A percentile compares a stretch with the other conserved stretches of the same genome.
Conservation (phyloP, 1,284 basidiomycete genomes). For the Megacollybia platyphylla region DNA sequence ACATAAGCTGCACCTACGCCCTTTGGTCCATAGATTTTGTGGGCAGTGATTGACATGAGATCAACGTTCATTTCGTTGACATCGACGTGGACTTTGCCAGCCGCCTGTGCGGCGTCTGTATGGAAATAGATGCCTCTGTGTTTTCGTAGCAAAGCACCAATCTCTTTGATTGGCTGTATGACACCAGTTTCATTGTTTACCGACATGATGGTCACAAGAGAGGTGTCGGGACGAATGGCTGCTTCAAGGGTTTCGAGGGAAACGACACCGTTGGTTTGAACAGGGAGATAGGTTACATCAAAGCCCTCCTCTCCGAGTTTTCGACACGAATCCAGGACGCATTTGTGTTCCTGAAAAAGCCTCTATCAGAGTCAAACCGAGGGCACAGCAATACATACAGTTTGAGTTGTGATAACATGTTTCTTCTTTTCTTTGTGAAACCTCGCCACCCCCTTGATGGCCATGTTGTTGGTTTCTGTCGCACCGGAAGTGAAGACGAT, state of each 20-base stretch:
- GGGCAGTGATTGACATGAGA: conserved; percentile 91
- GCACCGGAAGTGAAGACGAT: conserved; percentile 97
- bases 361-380: conserved; percentile 2
- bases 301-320: conserved; percentile 95
- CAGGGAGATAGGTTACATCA: conserved; percentile 95
- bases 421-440: conserved; percentile 87
- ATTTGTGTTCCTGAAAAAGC: conserved; percentile 85
- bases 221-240: conserved; percentile 81
- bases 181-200: conserved; percentile 99
- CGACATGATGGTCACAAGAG: conserved; percentile 91
- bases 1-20: conserved; percentile 95
- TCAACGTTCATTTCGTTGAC: conserved; percentile 96
- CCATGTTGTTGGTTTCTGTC: conserved; percentile 97
- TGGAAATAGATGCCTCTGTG: conserved; percentile 90
- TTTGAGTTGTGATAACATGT: conserved; percentile 88
- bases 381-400: conserved; percentile 33
- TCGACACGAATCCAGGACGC: conserved; percentile 95
- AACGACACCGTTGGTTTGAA: conserved; percentile 79
- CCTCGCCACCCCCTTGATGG: conserved; percentile 92
- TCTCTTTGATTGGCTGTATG: conserved; percentile 95
- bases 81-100: conserved; percentile 83
- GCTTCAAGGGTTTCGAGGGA: conserved; percentile 66
- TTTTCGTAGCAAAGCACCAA: conserved; percentile 75
- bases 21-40: conserved; percentile 98
- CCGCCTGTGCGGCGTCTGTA: conserved; percentile 95